Percentiles rank a stretch among this genome's conserved stretches.
phyloP scores from a whole-genome alignment of 345 rosid species.

The Isatis tinctoria region DNA sequence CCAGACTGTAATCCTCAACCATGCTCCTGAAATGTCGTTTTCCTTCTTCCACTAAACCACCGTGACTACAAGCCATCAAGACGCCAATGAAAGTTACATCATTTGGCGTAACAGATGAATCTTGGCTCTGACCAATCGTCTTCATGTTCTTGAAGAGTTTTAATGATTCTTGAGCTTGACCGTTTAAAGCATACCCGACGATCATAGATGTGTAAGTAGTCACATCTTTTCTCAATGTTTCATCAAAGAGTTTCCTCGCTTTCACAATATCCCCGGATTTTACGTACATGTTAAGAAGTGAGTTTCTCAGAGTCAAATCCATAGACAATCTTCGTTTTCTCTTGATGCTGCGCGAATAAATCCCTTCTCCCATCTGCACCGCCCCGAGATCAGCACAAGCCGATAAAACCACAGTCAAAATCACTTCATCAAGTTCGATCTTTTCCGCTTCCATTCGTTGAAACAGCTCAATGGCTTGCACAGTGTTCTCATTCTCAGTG shows the following conservation, averaged over 20 bases:
- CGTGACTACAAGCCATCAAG: conserved; percentile 45
- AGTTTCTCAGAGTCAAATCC: conserved; percentile 31
- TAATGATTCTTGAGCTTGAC: conserved; percentile 35
- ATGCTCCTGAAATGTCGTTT: conserved; percentile 29
- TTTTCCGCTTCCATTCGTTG: conserved; percentile 28
- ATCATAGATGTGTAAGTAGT: conserved; percentile 43
- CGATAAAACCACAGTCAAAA: conserved; percentile 33
- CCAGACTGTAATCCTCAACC: conserved; percentile 33
- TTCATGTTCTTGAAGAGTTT: conserved; percentile 35
- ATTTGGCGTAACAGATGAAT: conserved; percentile 27
- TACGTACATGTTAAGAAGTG: conserved; percentile 39
- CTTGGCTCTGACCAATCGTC: neutral
- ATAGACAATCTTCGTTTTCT: conserved; percentile 2
- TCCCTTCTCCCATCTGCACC: conserved; percentile 36
- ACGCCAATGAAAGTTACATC: conserved; percentile 44
- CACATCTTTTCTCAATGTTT: conserved; percentile 31
- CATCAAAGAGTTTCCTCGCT: conserved; percentile 34
- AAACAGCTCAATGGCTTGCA: conserved; percentile 31
- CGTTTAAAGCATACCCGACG: conserved; percentile 36
- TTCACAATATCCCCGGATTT: conserved; percentile 38
- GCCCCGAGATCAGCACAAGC: conserved; percentile 46
- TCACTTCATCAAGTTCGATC: conserved; percentile 36
- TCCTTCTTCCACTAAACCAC: conserved; percentile 41
- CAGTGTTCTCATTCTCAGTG: conserved; percentile 14
- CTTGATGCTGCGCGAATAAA: conserved; percentile 2